A percentile compares a stretch with the other conserved stretches of the same genome.
phyloP scores from a whole-genome alignment of 192 early-diverging fungal species.

The Umbelopsis ramanniana region DNA sequence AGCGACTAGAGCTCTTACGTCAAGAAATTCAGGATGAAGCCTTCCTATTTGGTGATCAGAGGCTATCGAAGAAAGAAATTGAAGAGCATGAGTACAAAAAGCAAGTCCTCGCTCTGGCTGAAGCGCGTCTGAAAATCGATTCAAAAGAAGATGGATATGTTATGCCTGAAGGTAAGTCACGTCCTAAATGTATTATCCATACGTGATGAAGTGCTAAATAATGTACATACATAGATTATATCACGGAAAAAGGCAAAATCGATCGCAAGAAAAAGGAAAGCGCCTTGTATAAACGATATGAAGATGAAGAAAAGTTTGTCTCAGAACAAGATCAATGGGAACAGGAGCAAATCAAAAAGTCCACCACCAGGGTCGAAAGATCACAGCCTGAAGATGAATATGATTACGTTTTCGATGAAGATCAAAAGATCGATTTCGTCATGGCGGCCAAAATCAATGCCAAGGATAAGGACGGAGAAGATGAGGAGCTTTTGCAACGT shows the following conservation, averaged over 20 bases:
- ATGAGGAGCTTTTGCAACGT: slow-evolving; percentile 52
- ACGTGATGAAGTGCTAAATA: neutral
- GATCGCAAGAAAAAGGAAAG: slow-evolving; percentile 93
- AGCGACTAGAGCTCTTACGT: slow-evolving; percentile 76
- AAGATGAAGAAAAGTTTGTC: slow-evolving; percentile 77
- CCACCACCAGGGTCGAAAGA: slow-evolving; percentile 56
- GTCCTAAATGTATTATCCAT: neutral
- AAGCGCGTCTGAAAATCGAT: slow-evolving; percentile 80
- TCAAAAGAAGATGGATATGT: slow-evolving; percentile 83
- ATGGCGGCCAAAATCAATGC: slow-evolving; percentile 69
- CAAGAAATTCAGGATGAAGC: slow-evolving; percentile 89
- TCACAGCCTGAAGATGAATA: slow-evolving; percentile 67
- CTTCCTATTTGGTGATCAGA: slow-evolving; percentile 71
- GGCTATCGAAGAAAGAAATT: slow-evolving; percentile 78
- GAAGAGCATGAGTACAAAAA: slow-evolving; percentile 83
- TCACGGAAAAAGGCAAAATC: slow-evolving; percentile 97
- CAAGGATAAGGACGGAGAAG: slow-evolving; percentile 52
- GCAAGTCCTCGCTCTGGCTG: slow-evolving; percentile 80
- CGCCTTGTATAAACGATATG: slow-evolving; percentile 87
- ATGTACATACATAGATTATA: slow-evolving; percentile 69
- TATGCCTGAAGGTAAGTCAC: slow-evolving; percentile 68
- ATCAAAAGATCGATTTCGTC: slow-evolving; percentile 88
- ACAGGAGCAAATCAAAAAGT: slow-evolving; percentile 74
- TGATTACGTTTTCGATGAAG: slow-evolving; percentile 94
- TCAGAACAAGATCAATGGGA: slow-evolving; percentile 97